Evolutionary conservation across 495 filamentous ascomycete genomes (phyloP).

Genomic region (Trichocladium antarcticum): DNA sequence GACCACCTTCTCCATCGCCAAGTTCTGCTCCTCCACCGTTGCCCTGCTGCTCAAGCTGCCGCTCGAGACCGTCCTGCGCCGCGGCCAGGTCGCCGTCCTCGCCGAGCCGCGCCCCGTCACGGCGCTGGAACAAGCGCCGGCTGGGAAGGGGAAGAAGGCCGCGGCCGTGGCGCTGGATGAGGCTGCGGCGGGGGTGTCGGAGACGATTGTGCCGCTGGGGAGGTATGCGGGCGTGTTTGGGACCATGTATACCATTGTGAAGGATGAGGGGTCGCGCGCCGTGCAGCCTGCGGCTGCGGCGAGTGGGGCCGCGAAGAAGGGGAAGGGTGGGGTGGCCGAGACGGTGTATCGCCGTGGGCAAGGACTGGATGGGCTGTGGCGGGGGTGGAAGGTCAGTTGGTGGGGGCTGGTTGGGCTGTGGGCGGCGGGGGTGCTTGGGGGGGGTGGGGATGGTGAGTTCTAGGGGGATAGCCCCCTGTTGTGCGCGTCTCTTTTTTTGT

Average conservation of each 20-base stretch:
- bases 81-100: constrained; percentile 66
- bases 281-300: constrained; percentile 24
- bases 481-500: background rate
- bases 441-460: constrained; percentile 41
- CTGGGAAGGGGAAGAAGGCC: constrained; percentile 20
- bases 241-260: constrained; percentile 76
- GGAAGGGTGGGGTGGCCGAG: constrained; percentile 29
- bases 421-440: constrained; percentile 38
- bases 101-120: constrained; percentile 31
- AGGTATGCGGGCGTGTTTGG: constrained; percentile 71
- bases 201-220: constrained; percentile 63
- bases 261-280: constrained; percentile 60
- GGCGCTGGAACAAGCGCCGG: constrained; percentile 29
- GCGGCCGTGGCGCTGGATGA: constrained; percentile 2
- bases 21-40: constrained; percentile 62
- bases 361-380: constrained; percentile 72
- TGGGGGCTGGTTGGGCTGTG: constrained; percentile 90
- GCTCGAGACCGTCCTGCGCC: constrained; percentile 79
- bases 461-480: constrained; percentile 10
- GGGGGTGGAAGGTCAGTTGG: constrained; percentile 91
- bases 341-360: constrained; percentile 56
- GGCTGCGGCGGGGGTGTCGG: constrained; percentile 26
- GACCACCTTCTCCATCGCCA: constrained; percentile 60
- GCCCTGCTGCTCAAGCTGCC: constrained; percentile 80
- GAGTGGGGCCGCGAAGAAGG: constrained; percentile 17